phyloP scores from a whole-genome alignment of 1,284 basidiomycete species.

The Exsudoporus floridanus region DNA sequence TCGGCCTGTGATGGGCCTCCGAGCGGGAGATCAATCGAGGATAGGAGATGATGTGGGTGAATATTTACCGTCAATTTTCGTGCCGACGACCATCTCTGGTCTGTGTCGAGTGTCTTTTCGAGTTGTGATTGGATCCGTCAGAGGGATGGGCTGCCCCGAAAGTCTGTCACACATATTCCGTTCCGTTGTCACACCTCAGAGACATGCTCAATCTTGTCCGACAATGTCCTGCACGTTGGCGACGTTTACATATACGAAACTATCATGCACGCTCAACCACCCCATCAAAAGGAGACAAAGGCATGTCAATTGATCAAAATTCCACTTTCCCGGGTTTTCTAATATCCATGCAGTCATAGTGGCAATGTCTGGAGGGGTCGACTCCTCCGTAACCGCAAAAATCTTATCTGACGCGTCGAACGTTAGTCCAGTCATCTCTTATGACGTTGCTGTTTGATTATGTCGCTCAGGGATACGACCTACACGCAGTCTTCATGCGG shows the following conservation, averaged over 20 bases:
- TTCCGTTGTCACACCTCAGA: background rate
- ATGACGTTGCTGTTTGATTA: background rate
- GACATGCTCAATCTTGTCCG: constrained; percentile 13
- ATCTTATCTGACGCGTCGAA: constrained; percentile 59
- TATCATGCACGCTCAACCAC: constrained; percentile 16
- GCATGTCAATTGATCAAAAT: background rate
- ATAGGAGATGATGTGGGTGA: background rate
- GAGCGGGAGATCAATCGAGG: background rate
- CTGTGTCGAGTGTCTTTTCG: background rate
- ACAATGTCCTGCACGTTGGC: constrained; percentile 10
- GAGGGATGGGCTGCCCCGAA: background rate
- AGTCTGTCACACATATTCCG: constrained; percentile 3
- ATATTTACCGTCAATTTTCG: constrained; percentile 40
- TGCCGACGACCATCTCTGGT: constrained; percentile 43
- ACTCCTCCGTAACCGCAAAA: constrained; percentile 83
- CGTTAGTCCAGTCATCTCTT: constrained; percentile 37
- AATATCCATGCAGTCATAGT: constrained; percentile 62
- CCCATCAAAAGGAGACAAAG: constrained; percentile 33
- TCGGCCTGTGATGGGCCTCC: constrained; percentile 86
- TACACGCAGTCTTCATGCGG: constrained; percentile 91
- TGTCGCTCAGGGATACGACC: constrained; percentile 64
- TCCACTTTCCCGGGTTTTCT: background rate
- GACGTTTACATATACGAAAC: constrained; percentile 3
- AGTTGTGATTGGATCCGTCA: background rate
- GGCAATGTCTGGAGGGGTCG: constrained; percentile 96